phyloP scores from a whole-genome alignment of 768 basidiomycete genomes.

The Trametes cubensis region DNA sequence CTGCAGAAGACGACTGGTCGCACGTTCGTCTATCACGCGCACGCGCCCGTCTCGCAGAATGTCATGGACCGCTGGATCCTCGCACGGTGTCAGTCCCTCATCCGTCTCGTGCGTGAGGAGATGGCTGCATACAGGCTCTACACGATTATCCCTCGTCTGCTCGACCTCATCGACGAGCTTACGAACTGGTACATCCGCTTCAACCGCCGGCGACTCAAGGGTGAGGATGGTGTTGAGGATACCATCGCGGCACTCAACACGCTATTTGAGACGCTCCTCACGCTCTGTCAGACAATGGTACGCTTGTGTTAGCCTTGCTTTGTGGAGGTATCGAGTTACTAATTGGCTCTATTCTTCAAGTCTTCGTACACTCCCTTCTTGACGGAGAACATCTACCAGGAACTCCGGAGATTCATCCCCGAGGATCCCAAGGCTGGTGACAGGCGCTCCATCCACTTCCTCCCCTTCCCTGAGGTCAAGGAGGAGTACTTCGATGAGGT shows the following conservation, averaged over 20 bases:
- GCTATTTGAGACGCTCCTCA: constrained; percentile 92
- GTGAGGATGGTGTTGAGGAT: constrained; percentile 89
- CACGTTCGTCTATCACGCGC: constrained; percentile 86
- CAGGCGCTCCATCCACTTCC: constrained; percentile 91
- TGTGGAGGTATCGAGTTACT: neutral
- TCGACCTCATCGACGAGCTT: constrained; percentile 92
- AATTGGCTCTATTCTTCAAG: constrained; percentile 47
- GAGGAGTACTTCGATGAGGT: constrained; percentile 92
- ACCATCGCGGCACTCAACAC: constrained; percentile 90
- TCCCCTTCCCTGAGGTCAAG: constrained; percentile 90
- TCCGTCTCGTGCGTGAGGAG: constrained; percentile 86
- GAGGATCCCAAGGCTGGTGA: constrained; percentile 71
- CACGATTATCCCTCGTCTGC: constrained; percentile 92
- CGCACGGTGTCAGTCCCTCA: constrained; percentile 96
- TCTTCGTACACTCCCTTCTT: constrained; percentile 98
- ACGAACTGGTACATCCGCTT: constrained; percentile 99
- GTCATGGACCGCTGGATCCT: constrained; percentile 99
- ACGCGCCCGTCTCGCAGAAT: constrained; percentile 80
- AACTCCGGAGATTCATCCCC: constrained; percentile 83
- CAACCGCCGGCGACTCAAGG: constrained; percentile 94
- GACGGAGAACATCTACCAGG: constrained; percentile 95
- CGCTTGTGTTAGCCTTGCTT: constrained; percentile 30
- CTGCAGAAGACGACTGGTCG: constrained; percentile 78
- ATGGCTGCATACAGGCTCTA: constrained; percentile 98
- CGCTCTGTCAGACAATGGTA: constrained; percentile 94